Conservation (phyloP, 1,139 yeast genomes). For the Yamadazyma siamensis region DNA sequence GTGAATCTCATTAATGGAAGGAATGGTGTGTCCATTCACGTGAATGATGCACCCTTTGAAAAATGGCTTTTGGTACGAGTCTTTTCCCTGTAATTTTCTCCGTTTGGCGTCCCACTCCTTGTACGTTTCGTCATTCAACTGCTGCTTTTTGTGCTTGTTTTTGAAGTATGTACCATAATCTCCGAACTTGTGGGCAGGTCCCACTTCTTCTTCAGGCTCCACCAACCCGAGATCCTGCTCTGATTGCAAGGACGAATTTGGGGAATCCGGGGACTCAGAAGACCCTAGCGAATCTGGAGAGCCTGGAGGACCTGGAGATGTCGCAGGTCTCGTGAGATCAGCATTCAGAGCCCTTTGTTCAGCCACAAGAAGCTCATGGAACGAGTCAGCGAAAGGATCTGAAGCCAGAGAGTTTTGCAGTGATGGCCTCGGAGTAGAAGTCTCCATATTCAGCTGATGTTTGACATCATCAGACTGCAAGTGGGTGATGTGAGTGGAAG, state of each 20-base stretch:
- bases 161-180: constrained; percentile 67
- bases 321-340: neutral
- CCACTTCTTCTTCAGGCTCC: constrained; percentile 18
- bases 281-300: neutral
- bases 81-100: constrained; percentile 22
- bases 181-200: constrained; percentile 54
- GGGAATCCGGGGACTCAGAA: neutral
- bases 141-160: constrained; percentile 67
- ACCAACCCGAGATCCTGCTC: neutral
- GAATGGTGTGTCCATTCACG: constrained; percentile 84
- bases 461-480: no score
- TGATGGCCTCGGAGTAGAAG: constrained; percentile 3
- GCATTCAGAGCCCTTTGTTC: neutral
- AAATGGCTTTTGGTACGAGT: constrained; percentile 27
- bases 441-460: no score
- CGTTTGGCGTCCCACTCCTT: constrained; percentile 48
- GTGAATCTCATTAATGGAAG: constrained; percentile 71
- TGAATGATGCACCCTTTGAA: constrained; percentile 65
- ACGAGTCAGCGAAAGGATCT: constrained; percentile 42
- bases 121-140: constrained; percentile 55
- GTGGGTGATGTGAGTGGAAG: no score
- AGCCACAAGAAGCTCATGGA: constrained; percentile 17
- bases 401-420: constrained; percentile 8
- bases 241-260: neutral
- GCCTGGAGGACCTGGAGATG: neutral